Evolutionary conservation across 441 rosid genomes (phyloP).

Genomic region (Bocquillonia castaneifolia): DNA sequence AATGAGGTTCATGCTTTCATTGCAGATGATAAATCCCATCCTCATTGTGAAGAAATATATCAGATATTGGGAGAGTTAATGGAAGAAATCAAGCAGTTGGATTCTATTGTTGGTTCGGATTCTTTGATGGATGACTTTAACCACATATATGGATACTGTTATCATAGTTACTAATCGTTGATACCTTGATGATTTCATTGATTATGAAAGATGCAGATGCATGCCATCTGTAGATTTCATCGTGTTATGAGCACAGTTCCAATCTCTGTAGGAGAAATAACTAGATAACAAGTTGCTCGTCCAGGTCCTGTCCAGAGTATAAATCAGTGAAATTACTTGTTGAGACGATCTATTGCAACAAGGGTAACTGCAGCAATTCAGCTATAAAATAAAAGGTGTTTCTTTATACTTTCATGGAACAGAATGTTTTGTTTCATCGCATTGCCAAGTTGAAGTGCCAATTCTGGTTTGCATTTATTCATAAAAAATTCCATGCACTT

Average conservation of each 20-base stretch:
- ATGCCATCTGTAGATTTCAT: background rate
- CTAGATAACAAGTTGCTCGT: background rate
- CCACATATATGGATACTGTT: background rate
- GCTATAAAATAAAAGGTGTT: background rate
- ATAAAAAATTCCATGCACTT: background rate
- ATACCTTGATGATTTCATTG: background rate
- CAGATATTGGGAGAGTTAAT: constrained; percentile 36
- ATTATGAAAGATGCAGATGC: background rate
- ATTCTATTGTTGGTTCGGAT: constrained; percentile 23
- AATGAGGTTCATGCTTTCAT: constrained; percentile 54
- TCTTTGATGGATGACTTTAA: constrained; percentile 19
- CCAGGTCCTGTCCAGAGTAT: background rate
- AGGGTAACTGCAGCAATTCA: background rate
- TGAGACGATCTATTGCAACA: background rate
- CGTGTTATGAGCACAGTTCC: background rate
- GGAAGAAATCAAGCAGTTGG: constrained; percentile 49
- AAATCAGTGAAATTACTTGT: background rate
- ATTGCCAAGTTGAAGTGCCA: background rate
- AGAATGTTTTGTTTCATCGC: background rate
- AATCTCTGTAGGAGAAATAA: background rate
- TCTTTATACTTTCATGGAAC: background rate
- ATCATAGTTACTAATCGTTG: background rate
- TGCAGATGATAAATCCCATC: constrained; percentile 56
- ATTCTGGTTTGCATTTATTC: background rate
- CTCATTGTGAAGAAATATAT: constrained; percentile 42